phyloP scores from a whole-genome alignment of 1,284 basidiomycete species.

The Tilletia caries region DNA sequence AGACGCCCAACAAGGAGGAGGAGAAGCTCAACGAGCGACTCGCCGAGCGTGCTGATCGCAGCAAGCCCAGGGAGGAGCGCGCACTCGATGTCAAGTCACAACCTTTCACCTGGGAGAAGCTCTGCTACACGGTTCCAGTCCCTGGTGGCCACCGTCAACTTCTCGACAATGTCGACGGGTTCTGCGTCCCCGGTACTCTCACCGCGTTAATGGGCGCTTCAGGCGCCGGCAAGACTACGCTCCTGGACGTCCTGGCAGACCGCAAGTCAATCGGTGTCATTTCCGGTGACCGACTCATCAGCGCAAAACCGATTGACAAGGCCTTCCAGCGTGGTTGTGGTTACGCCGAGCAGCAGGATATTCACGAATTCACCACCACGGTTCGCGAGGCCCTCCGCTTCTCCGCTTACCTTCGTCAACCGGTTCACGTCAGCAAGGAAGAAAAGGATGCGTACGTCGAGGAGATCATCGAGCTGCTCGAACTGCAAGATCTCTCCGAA shows the following conservation, averaged over 20 bases:
- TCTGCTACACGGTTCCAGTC: constrained; percentile 57
- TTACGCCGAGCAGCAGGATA: constrained; percentile 74
- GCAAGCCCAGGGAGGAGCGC: constrained; percentile 20
- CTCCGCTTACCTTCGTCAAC: constrained; percentile 77
- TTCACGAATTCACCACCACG: constrained; percentile 74
- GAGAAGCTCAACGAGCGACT: constrained; percentile 35
- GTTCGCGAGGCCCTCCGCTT: constrained; percentile 81
- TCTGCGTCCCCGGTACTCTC: constrained; percentile 72
- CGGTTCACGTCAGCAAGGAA: constrained; percentile 62
- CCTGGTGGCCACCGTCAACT: constrained; percentile 63
- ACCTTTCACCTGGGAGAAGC: constrained; percentile 56
- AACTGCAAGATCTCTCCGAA: constrained; percentile 68
- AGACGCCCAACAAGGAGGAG: constrained; percentile 39
- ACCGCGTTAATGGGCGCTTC: constrained; percentile 72
- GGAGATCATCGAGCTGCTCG: constrained; percentile 73
- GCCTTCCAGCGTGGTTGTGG: constrained; percentile 69
- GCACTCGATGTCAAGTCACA: constrained; percentile 26
- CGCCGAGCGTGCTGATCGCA: constrained; percentile 26
- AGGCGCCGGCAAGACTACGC: constrained; percentile 62
- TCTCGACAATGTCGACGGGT: constrained; percentile 76
- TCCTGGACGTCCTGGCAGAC: constrained; percentile 78
- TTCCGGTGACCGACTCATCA: constrained; percentile 72
- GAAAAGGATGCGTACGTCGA: constrained; percentile 82
- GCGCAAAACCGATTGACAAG: constrained; percentile 67
- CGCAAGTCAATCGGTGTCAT: constrained; percentile 77